Base-by-base conservation (phyloP, 805 yeast species). In the Candida michaelii region DNA sequence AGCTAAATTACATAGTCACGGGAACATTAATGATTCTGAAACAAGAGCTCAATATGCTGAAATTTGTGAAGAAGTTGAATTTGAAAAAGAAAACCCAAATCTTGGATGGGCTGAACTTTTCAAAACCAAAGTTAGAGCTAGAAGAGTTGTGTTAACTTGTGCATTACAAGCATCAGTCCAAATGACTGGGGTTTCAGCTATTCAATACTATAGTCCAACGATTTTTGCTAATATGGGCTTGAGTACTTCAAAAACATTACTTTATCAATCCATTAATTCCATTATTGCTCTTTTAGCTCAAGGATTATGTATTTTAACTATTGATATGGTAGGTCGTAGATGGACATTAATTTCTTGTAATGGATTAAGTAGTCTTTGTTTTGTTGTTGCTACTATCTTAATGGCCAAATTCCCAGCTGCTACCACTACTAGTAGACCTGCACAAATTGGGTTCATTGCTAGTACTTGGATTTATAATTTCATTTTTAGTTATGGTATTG, bases 281-380 rank as follows among this genome's bases (percentile, higher is more conserved):
- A 64, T 65, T 43, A 51, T 63, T 30, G 62, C 63, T 42, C 61
- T 65, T 11, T 43, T 64, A 18, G 56, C 63, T 32, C 63, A 68
- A 39, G 60, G 60, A 38, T 64, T 64, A 14, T 61, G 68, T 40
- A 61, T 64, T 46, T 56, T 59, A 49, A 57, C 64, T 48, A 58
- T 65, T 32, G 71, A 65, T 47, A 48, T 55, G 23, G 54, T 64
- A 27, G 71, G 71, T 39, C 61, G 71, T 60, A 61, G 69, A 57
- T 60, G 65, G 54, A 62, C 63, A 31, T 53, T 65, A 43, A 53
- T 60, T 32, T 19, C 39, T 15, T 65, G 66, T 45, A 66, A 67
- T 23, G 36, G 49, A 17, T 60, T 64, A 31, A 63, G 62, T 50
- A 63, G 55, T 39, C 33, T 60, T 27, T 53, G 65, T 18, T 56